A percentile compares a stretch with the other conserved stretches of the same genome.
Evolutionary conservation across 805 yeast genomes (phyloP).

Genomic region (Kazachstania taianensis): DNA sequence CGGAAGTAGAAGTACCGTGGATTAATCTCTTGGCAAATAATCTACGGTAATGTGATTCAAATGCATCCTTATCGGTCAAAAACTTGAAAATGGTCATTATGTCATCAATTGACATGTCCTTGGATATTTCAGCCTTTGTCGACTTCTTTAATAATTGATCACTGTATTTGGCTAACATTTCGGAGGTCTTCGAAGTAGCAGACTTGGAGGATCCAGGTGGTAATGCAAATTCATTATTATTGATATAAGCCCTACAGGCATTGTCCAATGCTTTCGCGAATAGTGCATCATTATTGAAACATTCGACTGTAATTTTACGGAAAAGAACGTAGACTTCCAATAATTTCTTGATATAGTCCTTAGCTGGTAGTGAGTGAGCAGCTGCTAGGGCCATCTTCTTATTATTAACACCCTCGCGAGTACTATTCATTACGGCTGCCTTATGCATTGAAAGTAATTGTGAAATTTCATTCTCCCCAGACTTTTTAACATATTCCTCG

Average conservation of each 20-base stretch:
- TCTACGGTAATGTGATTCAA: conserved; percentile 87
- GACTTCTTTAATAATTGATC: conserved; percentile 73
- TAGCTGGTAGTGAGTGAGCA: conserved; percentile 37
- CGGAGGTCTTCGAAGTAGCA: conserved; percentile 74
- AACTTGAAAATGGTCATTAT: conserved; percentile 80
- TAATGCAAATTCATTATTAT: conserved; percentile 70
- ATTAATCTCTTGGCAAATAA: conserved; percentile 82
- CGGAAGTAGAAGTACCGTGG: conserved; percentile 75
- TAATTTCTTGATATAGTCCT: conserved; percentile 67
- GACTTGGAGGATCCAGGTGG: conserved; percentile 41
- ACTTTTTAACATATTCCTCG: conserved; percentile 57
- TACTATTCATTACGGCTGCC: conserved; percentile 7
- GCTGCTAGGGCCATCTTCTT: conserved; percentile 34
- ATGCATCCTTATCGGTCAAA: conserved; percentile 88
- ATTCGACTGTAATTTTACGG: conserved; percentile 24
- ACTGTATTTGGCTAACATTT: conserved; percentile 78
- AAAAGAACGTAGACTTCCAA: conserved; percentile 61
- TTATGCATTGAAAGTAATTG: conserved; percentile 16
- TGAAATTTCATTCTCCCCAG: conserved; percentile 37
- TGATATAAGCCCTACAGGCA: conserved; percentile 80
- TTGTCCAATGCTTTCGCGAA: conserved; percentile 82
- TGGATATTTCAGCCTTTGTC: conserved; percentile 57
- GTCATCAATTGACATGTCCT: conserved; percentile 72
- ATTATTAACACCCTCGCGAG: conserved; percentile 24
- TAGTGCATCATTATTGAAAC: conserved; percentile 56